Evolutionary conservation across 768 basidiomycete genomes (phyloP), one percentile per base, ranked within the genome.

Genomic region (Pisolithus marmoratus): DNA sequence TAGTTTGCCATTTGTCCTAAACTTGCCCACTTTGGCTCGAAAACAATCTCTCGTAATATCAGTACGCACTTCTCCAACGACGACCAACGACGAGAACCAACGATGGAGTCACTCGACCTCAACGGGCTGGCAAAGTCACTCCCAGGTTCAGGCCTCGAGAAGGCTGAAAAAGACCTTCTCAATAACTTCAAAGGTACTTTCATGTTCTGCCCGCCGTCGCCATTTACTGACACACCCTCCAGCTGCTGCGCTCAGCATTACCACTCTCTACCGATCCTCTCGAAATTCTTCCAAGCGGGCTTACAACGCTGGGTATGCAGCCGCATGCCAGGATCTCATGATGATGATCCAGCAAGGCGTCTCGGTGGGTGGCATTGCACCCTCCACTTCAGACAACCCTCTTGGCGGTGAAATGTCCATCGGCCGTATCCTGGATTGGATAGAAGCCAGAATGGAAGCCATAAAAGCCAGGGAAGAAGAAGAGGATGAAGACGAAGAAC

Each of bases 201-300:
- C 37, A n/a, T 11, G 29, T 29, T 15, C 31, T 23, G 41, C 14
- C 31, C 36, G 40, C 49, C 46, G 38, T 20, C 31, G 20, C 44
- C 20, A 22, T 55, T 57, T 55, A 19, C 24, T 12, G 49, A 29
- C 57, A 19, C 59, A 46, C 38, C 23, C 37, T 48, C 51, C 59
- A 92, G 89, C 86, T 53, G 89, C 89, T 55, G 90, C 89, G 1
- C 72, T 90, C 47, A 88, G 87, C 67, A 85, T 92, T 56, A 90
- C 89, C 23, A 90, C 87, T 0, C 78, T 92, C 34, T 92, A 90
- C 67, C 82, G 87, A 58, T 87, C 88, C 4, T 89, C 89, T 2
- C 70, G 85, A 46, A 78, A 83, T 62, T 82, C 84, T 12, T 85
- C 88, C 5, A 90, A 90, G 67, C 77, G 83, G 24, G 85, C 88